Percentiles rank a stretch among this genome's conserved stretches.
Conservation (phyloP, 805 yeast genomes). For the Wickerhamiella sergipiensis region DNA sequence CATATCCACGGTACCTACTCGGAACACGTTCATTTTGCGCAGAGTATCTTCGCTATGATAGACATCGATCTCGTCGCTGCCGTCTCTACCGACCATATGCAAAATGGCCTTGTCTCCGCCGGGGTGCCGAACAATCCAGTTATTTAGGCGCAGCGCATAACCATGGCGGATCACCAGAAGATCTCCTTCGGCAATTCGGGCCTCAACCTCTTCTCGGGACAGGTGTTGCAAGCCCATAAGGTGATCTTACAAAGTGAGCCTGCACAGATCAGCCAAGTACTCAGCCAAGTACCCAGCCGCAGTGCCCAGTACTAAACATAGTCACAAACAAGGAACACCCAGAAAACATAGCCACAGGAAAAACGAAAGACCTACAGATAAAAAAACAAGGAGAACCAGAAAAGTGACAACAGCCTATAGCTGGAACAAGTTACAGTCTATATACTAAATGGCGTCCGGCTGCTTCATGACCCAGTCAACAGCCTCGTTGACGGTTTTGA, state of each 20-base stretch:
- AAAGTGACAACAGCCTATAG: too few species aligned
- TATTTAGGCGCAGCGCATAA: constrained; percentile 47
- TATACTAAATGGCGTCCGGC: constrained; percentile 25
- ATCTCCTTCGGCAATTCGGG: constrained; percentile 51
- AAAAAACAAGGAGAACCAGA: too few species aligned
- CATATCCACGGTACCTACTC: constrained; percentile 48
- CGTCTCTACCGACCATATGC: constrained; percentile 82
- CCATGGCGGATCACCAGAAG: constrained; percentile 53
- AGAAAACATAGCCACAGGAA: too few species aligned
- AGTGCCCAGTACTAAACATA: too few species aligned
- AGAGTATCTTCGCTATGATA: constrained; percentile 57
- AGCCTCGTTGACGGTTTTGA: constrained; percentile 86
- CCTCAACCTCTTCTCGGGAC: constrained; percentile 36
- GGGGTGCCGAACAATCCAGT: constrained; percentile 67
- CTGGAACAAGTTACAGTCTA: neutral
- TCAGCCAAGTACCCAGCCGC: too few species aligned
- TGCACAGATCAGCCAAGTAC: too few species aligned
- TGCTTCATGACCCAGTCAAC: constrained; percentile 63
- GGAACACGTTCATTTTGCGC: constrained; percentile 38
- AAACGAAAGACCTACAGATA: too few species aligned
- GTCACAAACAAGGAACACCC: too few species aligned
- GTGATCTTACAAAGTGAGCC: neutral
- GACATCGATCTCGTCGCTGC: constrained; percentile 81
- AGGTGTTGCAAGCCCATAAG: constrained; percentile 11
- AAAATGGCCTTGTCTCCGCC: constrained; percentile 78